Percentiles rank a stretch among this genome's conserved stretches.
Conservation (phyloP, 2,329 filamentous ascomycete species). For the Pezicula carpinea region DNA sequence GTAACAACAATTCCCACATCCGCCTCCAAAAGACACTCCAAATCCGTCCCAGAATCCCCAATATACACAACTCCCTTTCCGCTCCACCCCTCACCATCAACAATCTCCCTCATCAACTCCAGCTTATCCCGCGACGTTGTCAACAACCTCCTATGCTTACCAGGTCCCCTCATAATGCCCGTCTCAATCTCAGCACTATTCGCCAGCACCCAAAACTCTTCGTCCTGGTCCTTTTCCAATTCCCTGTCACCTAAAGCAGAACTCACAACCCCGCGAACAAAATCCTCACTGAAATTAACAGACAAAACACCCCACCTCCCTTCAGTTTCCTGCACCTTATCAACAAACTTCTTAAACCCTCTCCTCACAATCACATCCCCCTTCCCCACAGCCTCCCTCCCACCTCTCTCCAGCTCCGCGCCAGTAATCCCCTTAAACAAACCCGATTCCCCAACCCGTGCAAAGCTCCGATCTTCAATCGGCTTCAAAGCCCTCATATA, state of each 20-base stretch:
- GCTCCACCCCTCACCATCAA: constrained; percentile 1
- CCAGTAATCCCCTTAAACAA: constrained; percentile 20
- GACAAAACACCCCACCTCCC: constrained; percentile 20
- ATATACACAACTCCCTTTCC: constrained; percentile 18
- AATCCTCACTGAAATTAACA: constrained; percentile 21
- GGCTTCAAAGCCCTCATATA: constrained; percentile 5
- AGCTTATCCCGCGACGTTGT: constrained; percentile 22
- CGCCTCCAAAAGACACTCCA: constrained; percentile 23
- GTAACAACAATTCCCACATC: constrained; percentile 20
- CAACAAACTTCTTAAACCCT: constrained; percentile 17
- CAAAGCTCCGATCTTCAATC: not conserved
- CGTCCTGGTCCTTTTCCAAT: not conserved
- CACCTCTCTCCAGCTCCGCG: constrained; percentile 12
- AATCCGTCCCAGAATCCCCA: constrained; percentile 26
- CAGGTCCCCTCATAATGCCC: constrained; percentile 13
- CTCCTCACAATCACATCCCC: constrained; percentile 13
- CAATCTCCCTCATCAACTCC: constrained; percentile 15
- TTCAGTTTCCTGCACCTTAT: not conserved
- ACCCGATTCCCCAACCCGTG: not conserved
- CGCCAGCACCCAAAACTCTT: constrained; percentile 12
- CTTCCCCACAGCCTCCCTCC: constrained; percentile 9
- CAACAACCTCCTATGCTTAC: constrained; percentile 5
- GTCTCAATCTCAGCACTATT: constrained; percentile 13
- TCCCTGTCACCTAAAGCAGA: constrained; percentile 5
- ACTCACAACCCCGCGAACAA: constrained; percentile 16